Conservation (phyloP, 2,329 filamentous ascomycete genomes). For the Thermoascus crustaceus region DNA sequence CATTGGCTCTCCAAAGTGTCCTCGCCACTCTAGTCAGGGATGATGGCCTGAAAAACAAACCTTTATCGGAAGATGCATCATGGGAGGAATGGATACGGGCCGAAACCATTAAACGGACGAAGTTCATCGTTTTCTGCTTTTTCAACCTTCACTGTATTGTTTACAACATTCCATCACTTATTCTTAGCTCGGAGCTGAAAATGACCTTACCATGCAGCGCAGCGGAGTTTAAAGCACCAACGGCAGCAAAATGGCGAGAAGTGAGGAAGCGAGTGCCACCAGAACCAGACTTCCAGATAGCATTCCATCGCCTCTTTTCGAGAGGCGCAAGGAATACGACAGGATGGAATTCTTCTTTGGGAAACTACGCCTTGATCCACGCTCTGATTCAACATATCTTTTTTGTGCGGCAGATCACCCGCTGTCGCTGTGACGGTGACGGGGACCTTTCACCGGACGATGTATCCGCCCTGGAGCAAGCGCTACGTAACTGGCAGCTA, state of each 20-base stretch:
- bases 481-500: slow-evolving; percentile 34
- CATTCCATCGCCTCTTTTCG: slow-evolving; percentile 12
- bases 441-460: slow-evolving; percentile 31
- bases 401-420: slow-evolving; percentile 43
- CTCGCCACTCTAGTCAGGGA: slow-evolving; percentile 16
- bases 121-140: slow-evolving; percentile 19
- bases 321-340: too few relatives aligned
- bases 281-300: slow-evolving; percentile 11
- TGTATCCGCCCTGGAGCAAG: slow-evolving; percentile 35
- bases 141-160: slow-evolving; percentile 21
- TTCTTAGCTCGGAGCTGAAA: slow-evolving; percentile 17
- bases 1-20: slow-evolving; percentile 17
- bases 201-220: slow-evolving; percentile 17
- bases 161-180: slow-evolving; percentile 19
- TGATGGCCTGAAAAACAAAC: slow-evolving; percentile 12
- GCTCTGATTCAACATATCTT: slow-evolving; percentile 64
- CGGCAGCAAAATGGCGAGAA: slow-evolving; percentile 13
- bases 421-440: slow-evolving; percentile 25
- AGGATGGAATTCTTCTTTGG: slow-evolving; percentile 39
- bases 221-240: slow-evolving; percentile 15
- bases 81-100: slow-evolving; percentile 18
- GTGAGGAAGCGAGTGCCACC: slow-evolving; percentile 5
- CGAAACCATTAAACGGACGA: slow-evolving; percentile 19
- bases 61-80: slow-evolving; percentile 6
- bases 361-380: slow-evolving; percentile 61